phyloP scores from a whole-genome alignment of 148 eudicot species.

The Rhododendron kiyosumense region DNA sequence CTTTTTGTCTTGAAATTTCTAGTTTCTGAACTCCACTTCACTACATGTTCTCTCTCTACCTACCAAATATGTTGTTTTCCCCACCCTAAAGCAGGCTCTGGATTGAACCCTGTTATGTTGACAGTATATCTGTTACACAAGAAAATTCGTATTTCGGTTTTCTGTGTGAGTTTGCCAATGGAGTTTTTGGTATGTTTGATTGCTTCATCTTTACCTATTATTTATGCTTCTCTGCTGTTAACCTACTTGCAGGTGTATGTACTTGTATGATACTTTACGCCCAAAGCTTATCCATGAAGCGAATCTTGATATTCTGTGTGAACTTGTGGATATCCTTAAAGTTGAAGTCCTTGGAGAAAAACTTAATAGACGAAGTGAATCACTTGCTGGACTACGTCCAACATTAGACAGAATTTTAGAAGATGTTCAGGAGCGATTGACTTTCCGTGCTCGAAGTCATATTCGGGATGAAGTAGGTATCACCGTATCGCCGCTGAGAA shows the following conservation, averaged over 20 bases:
- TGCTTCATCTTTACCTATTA: not conserved
- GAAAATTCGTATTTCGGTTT: not conserved
- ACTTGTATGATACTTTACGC: constrained; percentile 91
- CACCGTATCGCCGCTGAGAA: constrained; percentile 3
- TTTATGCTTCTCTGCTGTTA: constrained; percentile 9
- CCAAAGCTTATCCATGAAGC: constrained; percentile 96
- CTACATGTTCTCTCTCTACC: no score
- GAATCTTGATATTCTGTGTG: constrained; percentile 88
- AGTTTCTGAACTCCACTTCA: no score
- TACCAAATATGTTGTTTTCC: not conserved
- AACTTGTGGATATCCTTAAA: constrained; percentile 92
- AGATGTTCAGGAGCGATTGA: constrained; percentile 92
- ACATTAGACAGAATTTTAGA: constrained; percentile 87
- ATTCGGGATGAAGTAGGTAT: constrained; percentile 96
- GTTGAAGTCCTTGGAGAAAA: constrained; percentile 93
- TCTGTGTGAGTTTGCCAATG: not conserved
- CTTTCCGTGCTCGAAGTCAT: constrained; percentile 94
- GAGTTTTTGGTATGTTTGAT: not conserved
- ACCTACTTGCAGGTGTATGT: constrained; percentile 73
- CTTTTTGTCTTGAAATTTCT: no score
- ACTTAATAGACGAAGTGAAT: constrained; percentile 69
- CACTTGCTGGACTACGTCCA: constrained; percentile 87
- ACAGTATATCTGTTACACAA: not conserved
- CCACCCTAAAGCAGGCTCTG: not conserved
- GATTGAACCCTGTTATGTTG: not conserved